Conservation (phyloP, 2,329 filamentous ascomycete species). For the Clathrospora elynae region DNA sequence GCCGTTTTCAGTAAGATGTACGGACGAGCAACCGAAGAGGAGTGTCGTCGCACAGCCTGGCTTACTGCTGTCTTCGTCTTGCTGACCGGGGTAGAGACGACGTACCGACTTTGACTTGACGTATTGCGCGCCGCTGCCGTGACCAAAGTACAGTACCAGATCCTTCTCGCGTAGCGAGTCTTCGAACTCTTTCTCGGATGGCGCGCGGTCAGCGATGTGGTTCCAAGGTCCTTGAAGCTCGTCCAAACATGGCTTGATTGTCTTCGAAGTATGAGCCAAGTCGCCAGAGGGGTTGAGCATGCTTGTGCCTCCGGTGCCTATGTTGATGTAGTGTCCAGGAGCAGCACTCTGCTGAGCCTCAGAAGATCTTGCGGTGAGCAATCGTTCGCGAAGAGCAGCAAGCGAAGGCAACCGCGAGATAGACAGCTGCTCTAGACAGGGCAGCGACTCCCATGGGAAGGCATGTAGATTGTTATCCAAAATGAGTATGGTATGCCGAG, state of each 20-base stretch:
- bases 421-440: slow-evolving; percentile 77
- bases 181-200: slow-evolving; percentile 79
- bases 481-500: slow-evolving; percentile 80
- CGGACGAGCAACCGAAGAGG: slow-evolving; percentile 93
- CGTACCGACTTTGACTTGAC: slow-evolving; percentile 84
- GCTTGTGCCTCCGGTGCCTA: slow-evolving; percentile 65
- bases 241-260: slow-evolving; percentile 71
- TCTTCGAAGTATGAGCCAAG: slow-evolving; percentile 76
- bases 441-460: slow-evolving; percentile 95
- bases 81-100: slow-evolving; percentile 64
- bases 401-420: slow-evolving; percentile 89
- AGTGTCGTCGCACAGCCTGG: slow-evolving; percentile 74
- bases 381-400: slow-evolving; percentile 75
- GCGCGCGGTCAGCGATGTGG: slow-evolving; percentile 69
- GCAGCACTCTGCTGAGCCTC: slow-evolving; percentile 13
- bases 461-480: slow-evolving; percentile 88
- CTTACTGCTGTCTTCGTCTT: slow-evolving; percentile 20
- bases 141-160: slow-evolving; percentile 90
- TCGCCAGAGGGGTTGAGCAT: slow-evolving; percentile 91
- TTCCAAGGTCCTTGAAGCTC: slow-evolving; percentile 62
- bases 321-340: slow-evolving; percentile 56
- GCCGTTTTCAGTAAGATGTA: slow-evolving; percentile 76
- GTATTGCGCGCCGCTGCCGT: slow-evolving; percentile 93
- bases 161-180: slow-evolving; percentile 67
- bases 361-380: slow-evolving; percentile 60